Evolutionary conservation across 2,329 filamentous ascomycete species (phyloP), one percentile per base, ranked within the genome.

Genomic region (Penicillium capsulatum): DNA sequence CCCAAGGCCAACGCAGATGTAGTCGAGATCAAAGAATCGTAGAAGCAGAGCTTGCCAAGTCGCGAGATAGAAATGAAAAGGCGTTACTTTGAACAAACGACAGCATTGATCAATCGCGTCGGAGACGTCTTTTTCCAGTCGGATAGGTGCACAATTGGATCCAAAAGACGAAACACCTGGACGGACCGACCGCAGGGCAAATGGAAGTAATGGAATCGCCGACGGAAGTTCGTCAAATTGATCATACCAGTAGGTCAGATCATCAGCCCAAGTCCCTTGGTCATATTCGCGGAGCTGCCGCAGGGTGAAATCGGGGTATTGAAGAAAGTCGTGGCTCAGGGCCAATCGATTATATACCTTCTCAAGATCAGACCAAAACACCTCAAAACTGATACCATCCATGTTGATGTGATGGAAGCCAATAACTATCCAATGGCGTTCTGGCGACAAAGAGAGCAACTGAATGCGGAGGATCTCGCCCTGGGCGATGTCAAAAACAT

Each of bases 391-490:
- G 26, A 67, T 44, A 1, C 69, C 72, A 44, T 79, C 75, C 61
- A 77, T 66, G 22, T 63, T 55, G 26, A 78, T 75, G 47, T 77
- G 73, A 42, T 76, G 73, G 31, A 61, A 64, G 1, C 58, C 57
- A 4, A 77, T 32, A 0, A 79, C 27, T 3, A 76, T 42, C 46
- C 58, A 67, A 41, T 73, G 67, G 1, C 45, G 37, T 0, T 53
- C 55, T 1, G 54, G 43, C 1, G 31, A 13, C 7, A 44, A 20
- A 0, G 47, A 43, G 7, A 53, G 43, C 2, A 57, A 29, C 1
- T 34, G 35, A 2, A 57, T 37, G 14, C 50, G 48, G 26, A 60
- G 40, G 1, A 47, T 42, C 7, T 68, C 51, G 7, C 68, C 66
- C 6, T 47, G 48, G 10, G 56, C 58, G 7, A 76, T 40, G 35